Conservation (phyloP, 2,329 filamentous ascomycete species). For the Botrytis squamosa region DNA sequence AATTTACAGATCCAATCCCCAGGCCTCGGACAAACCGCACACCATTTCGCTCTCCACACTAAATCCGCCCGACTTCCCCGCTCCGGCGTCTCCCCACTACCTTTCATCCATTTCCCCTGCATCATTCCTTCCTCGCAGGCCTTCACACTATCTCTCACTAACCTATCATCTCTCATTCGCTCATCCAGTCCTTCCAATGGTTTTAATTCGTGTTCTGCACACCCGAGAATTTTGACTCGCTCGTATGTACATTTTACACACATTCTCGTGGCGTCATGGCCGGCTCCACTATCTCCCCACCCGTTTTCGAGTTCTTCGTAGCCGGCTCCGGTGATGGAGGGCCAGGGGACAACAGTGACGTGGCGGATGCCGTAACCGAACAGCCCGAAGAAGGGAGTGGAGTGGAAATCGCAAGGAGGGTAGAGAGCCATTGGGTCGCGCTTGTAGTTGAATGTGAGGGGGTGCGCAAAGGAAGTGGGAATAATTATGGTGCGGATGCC, state of each 20-base stretch:
- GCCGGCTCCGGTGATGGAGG: conserved; percentile 11
- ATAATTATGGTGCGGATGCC: conserved; percentile 26
- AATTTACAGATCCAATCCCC: conserved; percentile 22
- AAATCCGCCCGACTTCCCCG: conserved; percentile 16
- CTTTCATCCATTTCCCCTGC: neutral
- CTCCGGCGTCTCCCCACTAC: neutral
- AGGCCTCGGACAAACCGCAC: conserved; percentile 31
- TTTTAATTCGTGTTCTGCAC: conserved; percentile 25
- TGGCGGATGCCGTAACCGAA: conserved; percentile 26
- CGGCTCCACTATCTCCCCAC: conserved; percentile 11
- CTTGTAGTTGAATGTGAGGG: conserved; percentile 35
- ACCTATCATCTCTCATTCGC: conserved; percentile 19
- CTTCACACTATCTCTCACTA: conserved; percentile 19
- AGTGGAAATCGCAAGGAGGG: conserved; percentile 31
- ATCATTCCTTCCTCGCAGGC: conserved; percentile 4
- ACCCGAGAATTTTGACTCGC: conserved; percentile 28
- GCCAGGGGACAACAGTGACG: conserved; percentile 30
- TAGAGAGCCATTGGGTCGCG: conserved; percentile 17
- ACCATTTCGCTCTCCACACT: conserved; percentile 31
- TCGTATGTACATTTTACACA: conserved; percentile 33
- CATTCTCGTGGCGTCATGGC: conserved; percentile 26
- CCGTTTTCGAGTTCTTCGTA: conserved; percentile 33
- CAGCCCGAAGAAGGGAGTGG: conserved; percentile 33
- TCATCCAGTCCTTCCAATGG: conserved; percentile 23
- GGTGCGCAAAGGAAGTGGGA: conserved; percentile 35